These are phyloP conservation scores for Senna siamea DNA, from an alignment of 306 rosid genomes.

Conservation along the genomic window DNA sequence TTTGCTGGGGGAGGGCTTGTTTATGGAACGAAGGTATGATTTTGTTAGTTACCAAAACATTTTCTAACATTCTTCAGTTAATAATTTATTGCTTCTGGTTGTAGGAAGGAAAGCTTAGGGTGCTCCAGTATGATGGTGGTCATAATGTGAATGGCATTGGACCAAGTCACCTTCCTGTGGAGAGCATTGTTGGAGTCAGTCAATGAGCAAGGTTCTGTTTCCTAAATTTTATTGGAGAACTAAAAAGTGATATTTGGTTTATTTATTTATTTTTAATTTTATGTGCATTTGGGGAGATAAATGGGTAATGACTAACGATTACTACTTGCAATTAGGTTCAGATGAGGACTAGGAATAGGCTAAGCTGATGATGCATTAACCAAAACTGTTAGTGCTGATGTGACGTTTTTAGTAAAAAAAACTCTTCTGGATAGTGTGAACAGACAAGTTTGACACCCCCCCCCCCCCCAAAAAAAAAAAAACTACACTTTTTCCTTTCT, in stretches of 20 bases:
- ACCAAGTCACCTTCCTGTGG: conserved; percentile 51
- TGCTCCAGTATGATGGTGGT: conserved; percentile 49
- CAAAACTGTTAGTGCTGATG: conserved; percentile 10
- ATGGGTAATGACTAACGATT: neutral
- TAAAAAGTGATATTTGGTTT: neutral
- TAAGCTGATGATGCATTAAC: neutral
- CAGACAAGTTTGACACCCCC: too few species aligned
- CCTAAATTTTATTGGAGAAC: neutral
- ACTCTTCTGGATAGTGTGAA: conserved; percentile 2
- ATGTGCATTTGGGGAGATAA: neutral
- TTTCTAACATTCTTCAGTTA: conserved; percentile 21
- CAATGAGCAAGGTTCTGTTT: conserved; percentile 47
- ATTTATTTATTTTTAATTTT: neutral
- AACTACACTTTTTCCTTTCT: neutral
- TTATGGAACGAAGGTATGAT: conserved; percentile 89
- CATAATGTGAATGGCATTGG: conserved; percentile 44
- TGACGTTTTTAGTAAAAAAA: neutral
- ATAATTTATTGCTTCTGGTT: conserved; percentile 37
- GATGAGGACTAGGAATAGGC: too few species aligned
- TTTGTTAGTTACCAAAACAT: conserved; percentile 4
- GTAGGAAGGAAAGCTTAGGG: conserved; percentile 97
- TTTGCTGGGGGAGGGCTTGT: conserved; percentile 95
- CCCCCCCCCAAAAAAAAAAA: too few species aligned
- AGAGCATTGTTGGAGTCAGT: conserved; percentile 37
- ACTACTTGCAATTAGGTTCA: neutral